Conservation (phyloP, 2,329 filamentous ascomycete genomes). For the Fusarium sp. region DNA sequence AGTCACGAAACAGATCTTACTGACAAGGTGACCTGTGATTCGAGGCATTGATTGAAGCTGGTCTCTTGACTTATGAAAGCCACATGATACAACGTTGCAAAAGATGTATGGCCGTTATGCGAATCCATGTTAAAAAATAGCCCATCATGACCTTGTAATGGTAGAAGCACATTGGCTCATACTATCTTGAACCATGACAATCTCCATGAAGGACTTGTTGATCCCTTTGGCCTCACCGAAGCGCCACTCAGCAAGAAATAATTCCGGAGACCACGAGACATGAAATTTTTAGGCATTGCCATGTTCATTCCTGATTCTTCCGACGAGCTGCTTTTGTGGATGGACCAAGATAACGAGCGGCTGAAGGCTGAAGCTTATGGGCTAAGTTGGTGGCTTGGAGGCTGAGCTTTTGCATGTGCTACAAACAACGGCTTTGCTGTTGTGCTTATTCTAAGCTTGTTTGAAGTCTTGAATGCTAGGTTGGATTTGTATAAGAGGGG, state of each 20-base stretch:
- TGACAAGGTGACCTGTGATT: too few relatives aligned
- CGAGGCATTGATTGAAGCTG: background rate
- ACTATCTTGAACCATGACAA: background rate
- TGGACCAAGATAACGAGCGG: conserved; percentile 7
- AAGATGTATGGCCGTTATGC: background rate
- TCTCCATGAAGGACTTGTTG: background rate
- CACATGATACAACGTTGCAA: background rate
- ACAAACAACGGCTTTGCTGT: background rate
- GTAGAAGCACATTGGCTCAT: background rate
- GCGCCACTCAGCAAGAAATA: background rate
- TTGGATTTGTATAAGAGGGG: conserved; percentile 10
- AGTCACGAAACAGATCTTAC: background rate
- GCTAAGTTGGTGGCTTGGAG: conserved; percentile 17
- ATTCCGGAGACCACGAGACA: background rate
- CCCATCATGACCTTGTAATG: background rate
- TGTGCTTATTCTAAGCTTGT: background rate
- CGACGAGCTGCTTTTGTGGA: background rate
- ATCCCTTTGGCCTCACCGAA: background rate
- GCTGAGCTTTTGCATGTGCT: conserved; percentile 11
- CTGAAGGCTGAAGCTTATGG: conserved; percentile 18
- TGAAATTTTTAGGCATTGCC: background rate
- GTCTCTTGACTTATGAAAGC: background rate
- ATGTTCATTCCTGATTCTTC: conserved; percentile 9
- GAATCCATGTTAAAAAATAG: background rate
- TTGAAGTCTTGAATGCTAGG: background rate